phyloP scores from a whole-genome alignment of 1,284 basidiomycete genomes.

The Coriolopsis trogii region DNA sequence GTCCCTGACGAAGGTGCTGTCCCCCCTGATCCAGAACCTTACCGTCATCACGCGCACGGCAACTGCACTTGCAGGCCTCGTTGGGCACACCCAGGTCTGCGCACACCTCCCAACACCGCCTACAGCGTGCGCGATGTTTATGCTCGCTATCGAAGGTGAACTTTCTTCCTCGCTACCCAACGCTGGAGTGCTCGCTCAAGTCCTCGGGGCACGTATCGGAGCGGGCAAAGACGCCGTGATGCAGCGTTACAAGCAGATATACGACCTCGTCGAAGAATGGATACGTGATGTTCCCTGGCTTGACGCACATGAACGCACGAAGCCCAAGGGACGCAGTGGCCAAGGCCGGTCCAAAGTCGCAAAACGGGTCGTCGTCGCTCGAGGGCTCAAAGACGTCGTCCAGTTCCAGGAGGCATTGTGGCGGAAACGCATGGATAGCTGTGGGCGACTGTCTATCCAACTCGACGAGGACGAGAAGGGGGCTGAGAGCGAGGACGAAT shows the following conservation, averaged over 20 bases:
- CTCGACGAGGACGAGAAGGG: conserved; percentile 38
- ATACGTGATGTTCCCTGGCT: conserved; percentile 74
- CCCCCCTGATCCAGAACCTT: conserved; percentile 41
- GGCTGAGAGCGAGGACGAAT: conserved; percentile 19
- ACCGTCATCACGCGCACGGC: conserved; percentile 55
- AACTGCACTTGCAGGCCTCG: conserved; percentile 53
- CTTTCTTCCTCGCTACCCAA: conserved; percentile 55
- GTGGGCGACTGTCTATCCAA: conserved; percentile 38
- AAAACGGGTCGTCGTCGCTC: conserved; percentile 62
- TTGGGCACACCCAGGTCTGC: conserved; percentile 46
- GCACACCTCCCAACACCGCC: conserved; percentile 45
- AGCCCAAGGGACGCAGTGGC: conserved; percentile 28
- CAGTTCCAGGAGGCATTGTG: conserved; percentile 65
- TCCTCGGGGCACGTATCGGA: conserved; percentile 53
- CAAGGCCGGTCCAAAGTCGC: conserved; percentile 56
- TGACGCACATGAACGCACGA: conserved; percentile 39
- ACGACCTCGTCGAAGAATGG: conserved; percentile 60
- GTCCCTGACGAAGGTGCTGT: conserved; percentile 43
- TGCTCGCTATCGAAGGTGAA: conserved; percentile 75
- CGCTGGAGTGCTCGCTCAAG: conserved; percentile 54
- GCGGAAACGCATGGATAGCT: conserved; percentile 41
- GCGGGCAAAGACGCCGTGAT: conserved; percentile 57
- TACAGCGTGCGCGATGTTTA: conserved; percentile 67
- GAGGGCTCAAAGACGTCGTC: conserved; percentile 67
- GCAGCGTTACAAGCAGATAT: conserved; percentile 67